A percentile compares a stretch with the other conserved stretches of the same genome.
Conservation (phyloP, 2,329 filamentous ascomycete genomes). For the Fusarium drepaniforme region DNA sequence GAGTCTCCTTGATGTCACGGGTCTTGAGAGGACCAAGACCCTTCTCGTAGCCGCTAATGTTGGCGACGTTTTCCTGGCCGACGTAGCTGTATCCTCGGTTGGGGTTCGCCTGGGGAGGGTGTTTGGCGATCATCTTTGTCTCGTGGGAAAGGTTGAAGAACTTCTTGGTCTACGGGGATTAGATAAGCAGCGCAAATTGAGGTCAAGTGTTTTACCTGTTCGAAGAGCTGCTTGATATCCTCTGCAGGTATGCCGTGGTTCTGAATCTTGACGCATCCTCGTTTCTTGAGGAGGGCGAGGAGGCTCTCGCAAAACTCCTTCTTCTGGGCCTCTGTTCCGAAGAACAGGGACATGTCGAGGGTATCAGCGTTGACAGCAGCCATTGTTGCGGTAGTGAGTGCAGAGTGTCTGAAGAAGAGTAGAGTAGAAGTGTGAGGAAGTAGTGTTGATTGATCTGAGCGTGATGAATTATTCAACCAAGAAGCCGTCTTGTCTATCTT, state of each 20-base stretch:
- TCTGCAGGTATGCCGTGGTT: conserved; percentile 42
- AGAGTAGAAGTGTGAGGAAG: background rate
- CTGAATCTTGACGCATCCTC: conserved; percentile 42
- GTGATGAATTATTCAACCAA: background rate
- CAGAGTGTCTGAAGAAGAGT: background rate
- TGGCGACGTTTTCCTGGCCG: conserved; percentile 51
- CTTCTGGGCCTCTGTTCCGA: conserved; percentile 42
- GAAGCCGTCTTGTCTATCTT: background rate
- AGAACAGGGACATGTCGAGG: conserved; percentile 47
- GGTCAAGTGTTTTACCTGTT: conserved; percentile 9
- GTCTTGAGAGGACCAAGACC: conserved; percentile 67
- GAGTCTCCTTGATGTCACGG: conserved; percentile 57
- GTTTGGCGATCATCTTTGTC: conserved; percentile 48
- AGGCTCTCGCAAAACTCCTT: conserved; percentile 40
- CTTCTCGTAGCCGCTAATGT: conserved; percentile 48
- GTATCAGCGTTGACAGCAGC: conserved; percentile 33
- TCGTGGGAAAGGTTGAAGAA: conserved; percentile 50
- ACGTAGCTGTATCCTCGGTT: conserved; percentile 53
- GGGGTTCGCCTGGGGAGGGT: conserved; percentile 49
- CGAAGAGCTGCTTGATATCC: conserved; percentile 39
- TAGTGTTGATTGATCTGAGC: conserved; percentile 4
- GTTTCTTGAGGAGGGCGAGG: conserved; percentile 38
- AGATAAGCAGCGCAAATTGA: background rate
- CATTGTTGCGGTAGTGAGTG: conserved; percentile 11
- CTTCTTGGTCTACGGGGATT: conserved; percentile 32